These are phyloP conservation scores for Lentinula lateritia DNA, from an alignment of 768 basidiomycete species.

Conservation along the genomic window DNA sequence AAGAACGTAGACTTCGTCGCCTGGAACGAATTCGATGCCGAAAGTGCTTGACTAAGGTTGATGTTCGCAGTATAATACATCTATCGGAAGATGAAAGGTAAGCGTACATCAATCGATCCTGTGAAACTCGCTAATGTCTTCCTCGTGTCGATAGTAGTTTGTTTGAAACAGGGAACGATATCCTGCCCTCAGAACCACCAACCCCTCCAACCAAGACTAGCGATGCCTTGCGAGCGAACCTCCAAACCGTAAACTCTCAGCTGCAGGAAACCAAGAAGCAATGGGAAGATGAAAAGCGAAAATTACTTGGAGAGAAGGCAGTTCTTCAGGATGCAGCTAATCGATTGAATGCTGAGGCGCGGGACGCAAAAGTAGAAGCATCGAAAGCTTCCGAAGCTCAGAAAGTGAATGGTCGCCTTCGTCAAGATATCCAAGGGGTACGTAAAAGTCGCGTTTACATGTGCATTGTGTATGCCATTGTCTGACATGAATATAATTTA, in stretches of 20 bases:
- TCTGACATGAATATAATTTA: slow-evolving; percentile 20
- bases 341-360: slow-evolving; percentile 58
- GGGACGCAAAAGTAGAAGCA: slow-evolving; percentile 50
- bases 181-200: slow-evolving; percentile 51
- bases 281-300: slow-evolving; percentile 65
- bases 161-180: slow-evolving; percentile 42
- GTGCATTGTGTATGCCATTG: background rate
- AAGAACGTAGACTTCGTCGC: slow-evolving; percentile 61
- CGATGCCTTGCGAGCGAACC: slow-evolving; percentile 55
- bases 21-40: slow-evolving; percentile 61
- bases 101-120: background rate
- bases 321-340: slow-evolving; percentile 67
- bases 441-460: slow-evolving; percentile 9
- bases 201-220: slow-evolving; percentile 65
- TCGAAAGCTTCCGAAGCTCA: slow-evolving; percentile 49
- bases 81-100: slow-evolving; percentile 60
- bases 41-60: slow-evolving; percentile 62
- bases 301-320: slow-evolving; percentile 64
- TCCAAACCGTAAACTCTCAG: slow-evolving; percentile 58
- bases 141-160: slow-evolving; percentile 32
- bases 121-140: slow-evolving; percentile 1
- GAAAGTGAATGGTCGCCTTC: slow-evolving; percentile 42
- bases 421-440: slow-evolving; percentile 51
- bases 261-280: slow-evolving; percentile 58
- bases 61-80: slow-evolving; percentile 37